These are phyloP conservation scores for Fusarium subtropicale DNA, from an alignment of 2,329 filamentous ascomycete species.

Conservation along the genomic window DNA sequence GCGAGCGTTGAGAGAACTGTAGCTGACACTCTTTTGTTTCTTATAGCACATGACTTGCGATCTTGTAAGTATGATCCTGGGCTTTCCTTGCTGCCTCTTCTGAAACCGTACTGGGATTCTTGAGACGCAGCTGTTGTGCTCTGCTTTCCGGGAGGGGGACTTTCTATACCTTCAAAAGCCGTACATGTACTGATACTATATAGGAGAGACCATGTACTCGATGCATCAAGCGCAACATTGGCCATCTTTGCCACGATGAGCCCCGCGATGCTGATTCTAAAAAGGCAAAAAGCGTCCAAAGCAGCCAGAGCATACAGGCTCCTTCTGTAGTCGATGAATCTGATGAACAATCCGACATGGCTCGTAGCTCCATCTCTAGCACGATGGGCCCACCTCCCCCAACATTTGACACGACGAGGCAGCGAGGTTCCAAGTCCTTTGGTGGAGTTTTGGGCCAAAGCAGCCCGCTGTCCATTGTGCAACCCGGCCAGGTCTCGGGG, in stretches of 20 bases:
- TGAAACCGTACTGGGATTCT: slow-evolving; percentile 18
- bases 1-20: slow-evolving; percentile 33
- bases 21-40: slow-evolving; percentile 45
- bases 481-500: slow-evolving; percentile 76
- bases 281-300: slow-evolving; percentile 74
- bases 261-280: slow-evolving; percentile 86
- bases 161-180: slow-evolving; percentile 19
- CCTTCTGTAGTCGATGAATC: slow-evolving; percentile 71
- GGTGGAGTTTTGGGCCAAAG: slow-evolving; percentile 60
- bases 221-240: slow-evolving; percentile 98
- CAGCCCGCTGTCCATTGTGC: slow-evolving; percentile 74
- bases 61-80: slow-evolving; percentile 71
- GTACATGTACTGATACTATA: slow-evolving; percentile 46
- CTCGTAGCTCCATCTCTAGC: slow-evolving; percentile 66
- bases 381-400: slow-evolving; percentile 67
- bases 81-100: slow-evolving; percentile 43
- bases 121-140: slow-evolving; percentile 27
- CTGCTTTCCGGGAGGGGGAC: slow-evolving; percentile 11
- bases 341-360: slow-evolving; percentile 62
- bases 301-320: slow-evolving; percentile 55
- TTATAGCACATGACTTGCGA: slow-evolving; percentile 90
- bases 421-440: slow-evolving; percentile 58
- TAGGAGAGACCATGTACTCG: slow-evolving; percentile 96
- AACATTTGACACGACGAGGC: slow-evolving; percentile 52
- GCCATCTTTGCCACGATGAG: slow-evolving; percentile 97